phyloP scores from a whole-genome alignment of 495 filamentous ascomycete genomes.

The Staphylotrichum longicolle region DNA sequence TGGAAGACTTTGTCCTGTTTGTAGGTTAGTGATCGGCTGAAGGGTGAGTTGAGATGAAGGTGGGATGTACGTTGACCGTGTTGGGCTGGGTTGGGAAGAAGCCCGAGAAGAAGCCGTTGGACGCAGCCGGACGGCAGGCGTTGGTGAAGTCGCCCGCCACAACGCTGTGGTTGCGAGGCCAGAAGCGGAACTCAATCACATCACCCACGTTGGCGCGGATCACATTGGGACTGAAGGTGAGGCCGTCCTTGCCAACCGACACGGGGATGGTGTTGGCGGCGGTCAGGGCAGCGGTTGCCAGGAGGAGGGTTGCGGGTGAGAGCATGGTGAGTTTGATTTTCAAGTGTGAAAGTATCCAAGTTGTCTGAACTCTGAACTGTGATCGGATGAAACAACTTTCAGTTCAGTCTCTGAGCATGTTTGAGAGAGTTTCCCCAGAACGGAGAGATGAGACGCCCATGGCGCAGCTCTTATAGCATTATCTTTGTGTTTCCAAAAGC shows the following conservation, averaged over 20 bases:
- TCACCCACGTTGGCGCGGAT: conserved; percentile 47
- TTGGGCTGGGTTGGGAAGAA: conserved; percentile 37
- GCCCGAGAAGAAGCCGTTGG: conserved; percentile 47
- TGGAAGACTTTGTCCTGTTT: conserved; percentile 42
- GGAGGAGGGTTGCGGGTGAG: not conserved
- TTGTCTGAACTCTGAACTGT: too few relatives aligned
- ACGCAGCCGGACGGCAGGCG: conserved; percentile 45
- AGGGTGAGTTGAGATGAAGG: not conserved
- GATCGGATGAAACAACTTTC: too few relatives aligned
- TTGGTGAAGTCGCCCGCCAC: conserved; percentile 45
- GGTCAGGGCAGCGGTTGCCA: conserved; percentile 26
- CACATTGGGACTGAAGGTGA: conserved; percentile 33
- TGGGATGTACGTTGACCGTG: conserved; percentile 28
- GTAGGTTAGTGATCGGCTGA: not conserved
- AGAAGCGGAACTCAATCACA: conserved; percentile 55
- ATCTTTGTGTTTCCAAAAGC: not conserved
- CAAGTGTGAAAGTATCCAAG: too few relatives aligned
- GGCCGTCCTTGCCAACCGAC: conserved; percentile 29
- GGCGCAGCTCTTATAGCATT: not conserved
- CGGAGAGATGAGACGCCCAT: not conserved
- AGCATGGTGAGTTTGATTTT: not conserved
- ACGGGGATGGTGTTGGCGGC: conserved; percentile 27
- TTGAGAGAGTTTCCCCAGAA: not conserved
- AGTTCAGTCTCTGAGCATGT: not conserved
- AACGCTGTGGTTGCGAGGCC: conserved; percentile 51